A percentile compares a stretch with the other conserved stretches of the same genome.
phyloP scores from a whole-genome alignment of 2,329 filamentous ascomycete genomes.

The Epichloe sibirici region DNA sequence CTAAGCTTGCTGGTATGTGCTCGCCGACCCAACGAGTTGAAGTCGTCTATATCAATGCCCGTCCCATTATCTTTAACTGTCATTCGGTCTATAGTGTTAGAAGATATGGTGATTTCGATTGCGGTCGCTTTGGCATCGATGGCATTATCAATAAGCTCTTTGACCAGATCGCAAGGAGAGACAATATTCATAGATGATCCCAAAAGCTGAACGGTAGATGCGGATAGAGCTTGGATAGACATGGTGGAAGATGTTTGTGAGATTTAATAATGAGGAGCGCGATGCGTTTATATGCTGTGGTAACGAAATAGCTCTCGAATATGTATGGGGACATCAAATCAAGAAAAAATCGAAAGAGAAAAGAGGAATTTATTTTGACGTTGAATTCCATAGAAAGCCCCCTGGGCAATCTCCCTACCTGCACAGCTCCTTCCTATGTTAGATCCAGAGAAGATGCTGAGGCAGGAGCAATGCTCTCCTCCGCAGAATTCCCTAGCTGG shows the following conservation, averaged over 20 bases:
- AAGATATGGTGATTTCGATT: conserved; percentile 51
- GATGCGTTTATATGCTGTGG: background rate
- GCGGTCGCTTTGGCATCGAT: conserved; percentile 58
- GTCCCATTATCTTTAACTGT: conserved; percentile 64
- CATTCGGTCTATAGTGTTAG: conserved; percentile 56
- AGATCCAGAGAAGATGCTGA: background rate
- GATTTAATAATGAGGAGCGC: background rate
- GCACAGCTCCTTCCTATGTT: background rate
- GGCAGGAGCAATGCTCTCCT: background rate
- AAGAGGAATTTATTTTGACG: background rate
- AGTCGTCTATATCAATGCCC: conserved; percentile 53
- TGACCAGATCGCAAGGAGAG: conserved; percentile 50
- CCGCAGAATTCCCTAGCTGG: background rate
- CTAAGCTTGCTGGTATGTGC: conserved; percentile 64
- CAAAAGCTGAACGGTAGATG: conserved; percentile 40
- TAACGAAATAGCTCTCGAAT: background rate
- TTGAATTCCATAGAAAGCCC: background rate
- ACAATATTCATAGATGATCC: conserved; percentile 49
- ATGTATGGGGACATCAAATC: background rate
- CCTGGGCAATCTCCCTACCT: background rate
- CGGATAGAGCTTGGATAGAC: conserved; percentile 38
- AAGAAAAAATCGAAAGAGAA: background rate
- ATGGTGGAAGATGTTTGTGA: conserved; percentile 18
- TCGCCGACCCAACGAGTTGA: conserved; percentile 47
- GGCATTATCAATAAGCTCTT: conserved; percentile 68